A percentile compares a stretch with the other conserved stretches of the same genome.
Conservation (phyloP, 768 basidiomycete species). For the Daedaleopsis nitida region DNA sequence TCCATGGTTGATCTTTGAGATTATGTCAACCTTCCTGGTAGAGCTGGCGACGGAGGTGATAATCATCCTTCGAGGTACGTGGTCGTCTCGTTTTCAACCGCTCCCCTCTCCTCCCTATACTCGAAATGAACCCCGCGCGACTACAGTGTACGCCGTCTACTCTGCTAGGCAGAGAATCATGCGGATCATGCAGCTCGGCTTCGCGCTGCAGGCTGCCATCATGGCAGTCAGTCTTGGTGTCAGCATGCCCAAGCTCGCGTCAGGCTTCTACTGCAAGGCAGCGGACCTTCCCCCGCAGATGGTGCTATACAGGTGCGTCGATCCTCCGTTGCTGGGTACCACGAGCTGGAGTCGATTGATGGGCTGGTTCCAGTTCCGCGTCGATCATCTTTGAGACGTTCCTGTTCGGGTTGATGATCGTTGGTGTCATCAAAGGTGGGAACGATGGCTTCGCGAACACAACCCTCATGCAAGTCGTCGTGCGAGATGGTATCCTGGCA, state of each 20-base stretch:
- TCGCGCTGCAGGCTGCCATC: constrained; percentile 8
- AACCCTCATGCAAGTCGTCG: constrained; percentile 23
- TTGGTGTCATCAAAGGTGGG: constrained; percentile 23
- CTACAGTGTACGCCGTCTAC: constrained; percentile 16
- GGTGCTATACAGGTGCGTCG: constrained; percentile 18
- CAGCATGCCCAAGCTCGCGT: constrained; percentile 15
- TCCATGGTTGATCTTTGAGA: constrained; percentile 16
- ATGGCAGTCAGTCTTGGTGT: constrained; percentile 17
- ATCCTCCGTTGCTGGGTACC: neutral
- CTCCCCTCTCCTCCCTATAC: neutral
- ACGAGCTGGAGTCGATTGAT: neutral
- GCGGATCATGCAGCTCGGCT: constrained; percentile 13
- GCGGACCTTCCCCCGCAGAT: constrained; percentile 14
- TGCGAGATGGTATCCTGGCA: constrained; percentile 30
- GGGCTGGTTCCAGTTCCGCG: constrained; percentile 17
- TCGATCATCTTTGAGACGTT: constrained; percentile 28
- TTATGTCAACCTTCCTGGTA: constrained; percentile 12
- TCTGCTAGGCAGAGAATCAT: constrained; percentile 1
- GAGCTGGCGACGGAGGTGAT: constrained; percentile 16
- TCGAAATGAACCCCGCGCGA: neutral
- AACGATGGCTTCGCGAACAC: constrained; percentile 26
- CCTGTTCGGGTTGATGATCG: constrained; percentile 27
- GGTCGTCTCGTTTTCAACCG: neutral
- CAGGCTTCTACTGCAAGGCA: constrained; percentile 7
- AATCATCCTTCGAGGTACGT: constrained; percentile 18